Conservation (phyloP, 768 basidiomycete species). For the Tulasnella sp. region DNA sequence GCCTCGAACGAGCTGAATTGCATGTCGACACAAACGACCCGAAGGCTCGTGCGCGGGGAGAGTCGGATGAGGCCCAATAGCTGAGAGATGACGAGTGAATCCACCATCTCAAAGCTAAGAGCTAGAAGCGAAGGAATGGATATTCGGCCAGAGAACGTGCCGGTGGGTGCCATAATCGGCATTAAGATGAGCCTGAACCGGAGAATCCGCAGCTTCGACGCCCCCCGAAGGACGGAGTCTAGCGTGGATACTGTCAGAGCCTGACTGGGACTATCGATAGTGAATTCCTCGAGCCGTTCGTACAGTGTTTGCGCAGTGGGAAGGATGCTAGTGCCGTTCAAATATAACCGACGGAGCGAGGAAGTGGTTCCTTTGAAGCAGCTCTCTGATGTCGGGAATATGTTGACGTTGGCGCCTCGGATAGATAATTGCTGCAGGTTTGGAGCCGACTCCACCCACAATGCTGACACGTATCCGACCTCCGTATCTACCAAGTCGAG, state of each 20-base stretch:
- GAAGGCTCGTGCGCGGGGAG: not conserved
- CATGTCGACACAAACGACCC: not conserved
- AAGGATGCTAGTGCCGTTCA: not conserved
- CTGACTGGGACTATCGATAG: not conserved
- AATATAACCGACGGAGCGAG: not conserved
- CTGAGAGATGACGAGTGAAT: not conserved
- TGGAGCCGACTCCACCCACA: not conserved
- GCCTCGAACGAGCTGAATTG: not conserved
- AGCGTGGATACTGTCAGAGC: not conserved
- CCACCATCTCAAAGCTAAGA: not conserved
- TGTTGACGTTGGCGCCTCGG: not conserved
- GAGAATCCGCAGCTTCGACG: not conserved
- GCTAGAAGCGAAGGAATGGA: not conserved
- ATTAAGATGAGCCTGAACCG: not conserved
- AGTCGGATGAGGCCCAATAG: not conserved
- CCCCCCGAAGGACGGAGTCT: not conserved
- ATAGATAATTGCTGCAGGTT: not conserved
- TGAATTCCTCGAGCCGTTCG: not conserved
- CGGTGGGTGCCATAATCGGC: not conserved
- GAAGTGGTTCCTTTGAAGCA: not conserved
- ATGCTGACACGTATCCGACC: not conserved
- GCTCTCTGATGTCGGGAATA: not conserved
- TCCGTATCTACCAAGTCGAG: not conserved
- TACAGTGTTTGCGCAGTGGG: not conserved
- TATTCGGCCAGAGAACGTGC: not conserved